Base-by-base conservation (phyloP, 164 flowering plant genomes). In the Cinnamomum chago region DNA sequence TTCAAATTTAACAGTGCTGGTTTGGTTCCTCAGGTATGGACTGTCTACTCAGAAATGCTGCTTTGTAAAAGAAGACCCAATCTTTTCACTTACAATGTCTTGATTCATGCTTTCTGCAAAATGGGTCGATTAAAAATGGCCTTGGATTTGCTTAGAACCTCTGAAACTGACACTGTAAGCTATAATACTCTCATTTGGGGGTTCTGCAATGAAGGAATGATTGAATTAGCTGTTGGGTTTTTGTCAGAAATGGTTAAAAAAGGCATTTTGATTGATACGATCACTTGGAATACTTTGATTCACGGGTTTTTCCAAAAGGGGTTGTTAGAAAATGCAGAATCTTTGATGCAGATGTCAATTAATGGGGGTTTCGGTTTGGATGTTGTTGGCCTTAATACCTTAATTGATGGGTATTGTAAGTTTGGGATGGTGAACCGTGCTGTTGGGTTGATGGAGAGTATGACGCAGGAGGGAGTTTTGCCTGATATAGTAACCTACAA, bases 121-220 rank as follows among this genome's bases (percentile, higher is more conserved):
- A 78, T 82, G 80, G 97, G 94, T 23, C 74, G 79, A 27, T 73
- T 93, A 76, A 74, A 73, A 69, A 70, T 78, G 75, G 95, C 91
- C 5, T 75, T 93, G 24, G 83, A 78, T 66, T 80, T 88, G 71
- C 72, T 89, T 70, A 85, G 88, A 77, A 80, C 71, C 70, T 73
- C 72, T 27, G 85, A 78, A 65, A 55, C 79, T 25, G 90, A 93
- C 75, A 79, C 77, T 28, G 91, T 89, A 15, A 88, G 84, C 62
- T 93, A 88, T 79, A 93, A 92, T 76, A 92, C 90, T 25, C 75
- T 92, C 11, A 85, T 90, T n/a, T 85, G 91, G 93, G 99, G 97
- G 50, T 81, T 90, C 72, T 92, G 92, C 73, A 73, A 79, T 75
- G 76, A 76, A 62, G 90, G 87, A 15, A 64, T 80, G 82, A 86